These are phyloP conservation scores for Hortiboletus flavorubellus DNA, from an alignment of 768 basidiomycete species.

Conservation along the genomic window DNA sequence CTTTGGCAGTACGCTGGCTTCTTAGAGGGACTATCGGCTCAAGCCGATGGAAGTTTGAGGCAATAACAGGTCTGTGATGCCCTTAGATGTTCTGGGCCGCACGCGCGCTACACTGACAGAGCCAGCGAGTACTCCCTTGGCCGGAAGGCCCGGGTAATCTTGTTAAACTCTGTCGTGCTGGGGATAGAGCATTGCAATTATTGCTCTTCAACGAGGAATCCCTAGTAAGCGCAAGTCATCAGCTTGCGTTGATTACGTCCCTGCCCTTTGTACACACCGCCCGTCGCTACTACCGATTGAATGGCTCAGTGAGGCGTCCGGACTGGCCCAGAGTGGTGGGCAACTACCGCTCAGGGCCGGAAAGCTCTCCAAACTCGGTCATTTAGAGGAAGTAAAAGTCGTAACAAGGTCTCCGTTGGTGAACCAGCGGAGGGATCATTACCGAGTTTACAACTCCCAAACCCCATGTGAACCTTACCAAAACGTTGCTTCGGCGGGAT, in stretches of 20 bases:
- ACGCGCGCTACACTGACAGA: slow-evolving; percentile 87
- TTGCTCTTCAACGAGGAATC: slow-evolving; percentile 91
- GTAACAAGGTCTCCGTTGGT: too few relatives aligned
- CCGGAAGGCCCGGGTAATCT: slow-evolving; percentile 78
- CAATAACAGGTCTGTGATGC: slow-evolving; percentile 92
- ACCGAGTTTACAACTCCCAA: too few relatives aligned
- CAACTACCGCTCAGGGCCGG: too few relatives aligned
- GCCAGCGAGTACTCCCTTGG: slow-evolving; percentile 79
- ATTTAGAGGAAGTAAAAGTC: too few relatives aligned
- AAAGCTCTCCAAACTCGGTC: too few relatives aligned
- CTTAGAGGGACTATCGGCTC: slow-evolving; percentile 76
- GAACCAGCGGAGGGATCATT: too few relatives aligned
- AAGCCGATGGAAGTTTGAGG: slow-evolving; percentile 55
- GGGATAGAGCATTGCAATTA: slow-evolving; percentile 91
- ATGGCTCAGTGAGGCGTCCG: slow-evolving; percentile 86
- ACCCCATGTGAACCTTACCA: too few relatives aligned
- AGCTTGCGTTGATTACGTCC: slow-evolving; percentile 88
- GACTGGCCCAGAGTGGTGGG: too few relatives aligned
- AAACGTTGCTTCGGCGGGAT: too few relatives aligned
- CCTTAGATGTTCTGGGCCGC: slow-evolving; percentile 89
- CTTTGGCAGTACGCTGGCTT: slow-evolving; percentile 77
- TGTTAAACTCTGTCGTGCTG: slow-evolving; percentile 78
- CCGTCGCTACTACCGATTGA: slow-evolving; percentile 90
- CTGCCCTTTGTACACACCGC: slow-evolving; percentile 90
- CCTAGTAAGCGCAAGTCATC: slow-evolving; percentile 75